Evolutionary conservation across 345 rosid species (phyloP), one percentile per base, ranked within the genome.

Genomic region (Citrus sp.): DNA sequence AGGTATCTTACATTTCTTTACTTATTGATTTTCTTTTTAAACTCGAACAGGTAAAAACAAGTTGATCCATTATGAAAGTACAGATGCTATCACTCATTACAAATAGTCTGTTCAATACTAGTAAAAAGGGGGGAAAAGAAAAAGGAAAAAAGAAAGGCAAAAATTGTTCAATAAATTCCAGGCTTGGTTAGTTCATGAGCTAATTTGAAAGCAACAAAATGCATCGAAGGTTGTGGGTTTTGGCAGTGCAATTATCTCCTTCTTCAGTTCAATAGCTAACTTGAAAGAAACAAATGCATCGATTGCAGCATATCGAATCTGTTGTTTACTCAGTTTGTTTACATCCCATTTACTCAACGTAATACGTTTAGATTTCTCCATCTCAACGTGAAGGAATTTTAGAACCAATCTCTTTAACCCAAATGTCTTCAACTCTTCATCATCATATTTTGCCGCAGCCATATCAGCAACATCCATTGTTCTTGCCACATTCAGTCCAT

Each of bases 281-380:
- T 76, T 46, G 46, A 51, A 66, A n/a, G 73, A 76, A 13, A 76
- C 72, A 34, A 76, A 67, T 22, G 79, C 73, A 66, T 76, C 79
- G 14, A 76, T 16, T 1, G 64, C 37, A n/a, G 72, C 79, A 66
- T 76, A 76, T 61, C 67, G 18, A 4, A 76, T 76, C 7, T 66
- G 79, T 7, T 35, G 16, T 5, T 5, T 5, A 13, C 32, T 54
- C 58, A 76, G 73, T 4, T 2, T 6, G 18, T 19, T 8, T 5
- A 0, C 9, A 16, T 67, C 66, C 79, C 73, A 67, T 25, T 34
- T 7, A 25, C 61, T 56, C 61, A 66, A 5, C 0, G 72, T 76
- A 22, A 76, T 67, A 6, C 18, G 9, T 24, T 34, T 54, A 2
- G 64, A 42, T 22, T 66, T 76, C 63, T 66, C 72, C 21, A 66